Evolutionary conservation across 1,284 basidiomycete species (phyloP).

Genomic region (Tilletia setariae): DNA sequence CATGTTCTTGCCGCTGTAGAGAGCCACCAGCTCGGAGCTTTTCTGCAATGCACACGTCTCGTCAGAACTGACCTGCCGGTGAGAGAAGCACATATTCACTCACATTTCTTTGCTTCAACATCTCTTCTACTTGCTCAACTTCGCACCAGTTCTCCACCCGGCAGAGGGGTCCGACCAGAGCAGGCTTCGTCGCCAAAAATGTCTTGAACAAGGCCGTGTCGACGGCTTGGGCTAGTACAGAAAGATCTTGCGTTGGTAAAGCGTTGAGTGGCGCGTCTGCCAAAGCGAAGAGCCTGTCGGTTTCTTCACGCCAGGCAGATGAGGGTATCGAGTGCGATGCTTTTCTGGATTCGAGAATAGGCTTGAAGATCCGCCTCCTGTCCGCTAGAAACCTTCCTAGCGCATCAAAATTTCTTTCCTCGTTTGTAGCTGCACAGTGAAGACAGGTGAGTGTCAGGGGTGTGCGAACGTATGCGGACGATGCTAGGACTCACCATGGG

Average conservation of each 20-base stretch:
- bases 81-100: constrained; percentile 28
- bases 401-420: constrained; percentile 32
- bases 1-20: constrained; percentile 94
- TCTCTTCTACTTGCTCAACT: constrained; percentile 87
- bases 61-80: too few relatives aligned
- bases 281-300: constrained; percentile 29
- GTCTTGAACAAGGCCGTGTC: constrained; percentile 94
- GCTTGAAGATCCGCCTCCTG: constrained; percentile 48
- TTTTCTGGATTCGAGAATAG: constrained; percentile 33
- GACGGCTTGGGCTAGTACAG: constrained; percentile 78
- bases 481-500: constrained; percentile 19
- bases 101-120: constrained; percentile 76
- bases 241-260: constrained; percentile 38
- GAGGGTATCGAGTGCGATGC: constrained; percentile 23
- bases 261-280: constrained; percentile 35
- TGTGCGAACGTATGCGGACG: not conserved
- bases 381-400: constrained; percentile 51
- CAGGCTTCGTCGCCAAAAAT: constrained; percentile 78
- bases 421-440: constrained; percentile 19
- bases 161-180: constrained; percentile 80
- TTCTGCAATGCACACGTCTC: constrained; percentile 61
- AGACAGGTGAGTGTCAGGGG: not conserved
- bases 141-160: constrained; percentile 95
- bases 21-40: constrained; percentile 80
- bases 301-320: not conserved